A percentile compares a stretch with the other conserved stretches of the same genome.
These are phyloP conservation scores for Syncephalis plumigaleata DNA, from an alignment of 371 early-diverging fungal genomes.

Conservation along the genomic window DNA sequence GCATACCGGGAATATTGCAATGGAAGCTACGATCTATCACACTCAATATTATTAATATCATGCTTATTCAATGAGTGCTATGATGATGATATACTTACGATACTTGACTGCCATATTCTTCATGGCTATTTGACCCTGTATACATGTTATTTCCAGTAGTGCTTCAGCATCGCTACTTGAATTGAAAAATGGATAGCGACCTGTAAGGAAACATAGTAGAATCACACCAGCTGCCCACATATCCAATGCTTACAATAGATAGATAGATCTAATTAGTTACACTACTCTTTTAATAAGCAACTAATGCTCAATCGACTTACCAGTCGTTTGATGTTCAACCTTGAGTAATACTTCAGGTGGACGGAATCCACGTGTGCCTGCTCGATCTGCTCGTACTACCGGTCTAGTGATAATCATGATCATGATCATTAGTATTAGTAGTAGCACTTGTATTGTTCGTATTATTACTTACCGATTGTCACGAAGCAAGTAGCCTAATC, in stretches of 20 bases:
- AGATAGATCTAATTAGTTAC: background rate
- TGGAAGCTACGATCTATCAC: constrained; percentile 37
- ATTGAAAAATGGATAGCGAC: constrained; percentile 88
- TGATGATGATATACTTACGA: constrained; percentile 16
- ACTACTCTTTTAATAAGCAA: background rate
- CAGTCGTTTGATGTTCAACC: constrained; percentile 62
- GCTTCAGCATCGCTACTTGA: constrained; percentile 81
- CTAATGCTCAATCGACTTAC: constrained; percentile 14
- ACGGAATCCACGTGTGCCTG: constrained; percentile 96
- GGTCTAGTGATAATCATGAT: constrained; percentile 23
- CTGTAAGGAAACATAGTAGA: constrained; percentile 62
- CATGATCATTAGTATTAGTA: background rate
- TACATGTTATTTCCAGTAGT: constrained; percentile 70
- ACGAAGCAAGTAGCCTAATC: too few relatives aligned
- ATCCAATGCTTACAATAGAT: constrained; percentile 12
- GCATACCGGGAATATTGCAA: constrained; percentile 33
- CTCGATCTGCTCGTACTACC: constrained; percentile 70
- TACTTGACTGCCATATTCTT: constrained; percentile 36
- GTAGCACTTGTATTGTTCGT: too few relatives aligned
- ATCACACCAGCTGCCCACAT: constrained; percentile 93
- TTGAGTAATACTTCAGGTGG: constrained; percentile 95
- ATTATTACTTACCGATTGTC: too few relatives aligned
- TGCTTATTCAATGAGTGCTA: background rate
- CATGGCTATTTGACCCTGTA: constrained; percentile 81
- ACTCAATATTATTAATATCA: too few relatives aligned